A percentile compares a stretch with the other conserved stretches of the same genome.
These are phyloP conservation scores for Lophiostoma macrostomum DNA, from an alignment of 495 filamentous ascomycete species.

Conservation along the genomic window DNA sequence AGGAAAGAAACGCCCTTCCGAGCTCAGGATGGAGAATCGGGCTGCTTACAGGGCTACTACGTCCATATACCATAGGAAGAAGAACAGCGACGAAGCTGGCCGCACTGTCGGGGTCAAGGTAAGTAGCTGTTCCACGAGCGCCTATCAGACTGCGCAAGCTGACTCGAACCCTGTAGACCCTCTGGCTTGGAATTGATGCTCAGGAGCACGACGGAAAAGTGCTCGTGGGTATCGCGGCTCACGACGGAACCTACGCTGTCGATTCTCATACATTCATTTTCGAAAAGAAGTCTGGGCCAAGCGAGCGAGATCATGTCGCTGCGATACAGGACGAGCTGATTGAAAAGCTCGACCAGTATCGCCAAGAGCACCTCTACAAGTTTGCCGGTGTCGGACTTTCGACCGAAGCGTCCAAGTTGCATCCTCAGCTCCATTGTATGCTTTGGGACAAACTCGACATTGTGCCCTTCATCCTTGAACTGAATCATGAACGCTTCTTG, in stretches of 20 bases:
- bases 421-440: constrained; percentile 63
- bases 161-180: too few relatives aligned
- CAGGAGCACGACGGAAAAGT: too few relatives aligned
- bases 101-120: constrained; percentile 31
- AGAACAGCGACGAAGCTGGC: constrained; percentile 2
- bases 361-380: constrained; percentile 38
- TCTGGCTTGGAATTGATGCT: too few relatives aligned
- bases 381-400: constrained; percentile 53
- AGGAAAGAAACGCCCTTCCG: constrained; percentile 1
- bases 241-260: constrained; percentile 74
- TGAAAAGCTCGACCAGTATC: constrained; percentile 32
- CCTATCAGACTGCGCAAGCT: too few relatives aligned
- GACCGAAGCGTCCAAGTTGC: constrained; percentile 48
- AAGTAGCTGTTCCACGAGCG: too few relatives aligned
- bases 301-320: constrained; percentile 8
- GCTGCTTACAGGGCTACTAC: constrained; percentile 23
- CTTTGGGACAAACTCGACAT: constrained; percentile 80
- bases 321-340: constrained; percentile 34
- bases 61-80: constrained; percentile 17
- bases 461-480: constrained; percentile 59
- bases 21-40: constrained; percentile 16
- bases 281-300: constrained; percentile 24
- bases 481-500: too few relatives aligned
- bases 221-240: constrained; percentile 63
- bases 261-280: constrained; percentile 67